Conservation (phyloP, 306 rosid species). For the Senna siamea region DNA sequence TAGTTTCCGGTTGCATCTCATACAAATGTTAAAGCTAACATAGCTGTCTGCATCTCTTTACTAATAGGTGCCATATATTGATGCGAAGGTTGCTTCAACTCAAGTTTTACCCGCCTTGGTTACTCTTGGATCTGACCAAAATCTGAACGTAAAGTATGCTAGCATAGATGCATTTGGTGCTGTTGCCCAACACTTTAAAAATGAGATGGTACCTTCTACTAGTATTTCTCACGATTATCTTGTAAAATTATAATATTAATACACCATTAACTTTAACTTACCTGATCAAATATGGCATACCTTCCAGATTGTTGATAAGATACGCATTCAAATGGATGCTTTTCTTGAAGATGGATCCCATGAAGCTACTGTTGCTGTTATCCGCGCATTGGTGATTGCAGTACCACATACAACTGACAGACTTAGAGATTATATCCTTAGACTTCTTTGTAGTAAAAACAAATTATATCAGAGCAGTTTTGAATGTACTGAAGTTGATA, state of each 20-base stretch:
- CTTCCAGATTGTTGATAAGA: slow-evolving; percentile 90
- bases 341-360: slow-evolving; percentile 99
- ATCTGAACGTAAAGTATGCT: slow-evolving; percentile 89
- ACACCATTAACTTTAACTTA: slow-evolving; percentile 16
- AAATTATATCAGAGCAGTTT: neutral
- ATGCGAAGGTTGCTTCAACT: slow-evolving; percentile 91
- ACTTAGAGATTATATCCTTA: slow-evolving; percentile 96
- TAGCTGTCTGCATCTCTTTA: slow-evolving; percentile 24
- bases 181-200: slow-evolving; percentile 92
- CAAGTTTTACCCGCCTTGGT: slow-evolving; percentile 93
- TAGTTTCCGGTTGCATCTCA: slow-evolving; percentile 40
- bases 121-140: slow-evolving; percentile 93
- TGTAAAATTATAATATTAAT: slow-evolving; percentile 32
- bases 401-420: slow-evolving; percentile 91
- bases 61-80: slow-evolving; percentile 76
- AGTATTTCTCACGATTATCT: slow-evolving; percentile 35
- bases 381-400: slow-evolving; percentile 89
- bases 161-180: slow-evolving; percentile 96
- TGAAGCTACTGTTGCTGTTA: slow-evolving; percentile 89
- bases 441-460: slow-evolving; percentile 29
- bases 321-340: slow-evolving; percentile 99
- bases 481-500: slow-evolving; percentile 16
- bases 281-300: slow-evolving; percentile 38
- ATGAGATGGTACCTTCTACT: slow-evolving; percentile 67
- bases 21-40: slow-evolving; percentile 35